A percentile compares a stretch with the other conserved stretches of the same genome.
phyloP scores from a whole-genome alignment of 345 rosid species.

The Excoecaria cochinchinensis region DNA sequence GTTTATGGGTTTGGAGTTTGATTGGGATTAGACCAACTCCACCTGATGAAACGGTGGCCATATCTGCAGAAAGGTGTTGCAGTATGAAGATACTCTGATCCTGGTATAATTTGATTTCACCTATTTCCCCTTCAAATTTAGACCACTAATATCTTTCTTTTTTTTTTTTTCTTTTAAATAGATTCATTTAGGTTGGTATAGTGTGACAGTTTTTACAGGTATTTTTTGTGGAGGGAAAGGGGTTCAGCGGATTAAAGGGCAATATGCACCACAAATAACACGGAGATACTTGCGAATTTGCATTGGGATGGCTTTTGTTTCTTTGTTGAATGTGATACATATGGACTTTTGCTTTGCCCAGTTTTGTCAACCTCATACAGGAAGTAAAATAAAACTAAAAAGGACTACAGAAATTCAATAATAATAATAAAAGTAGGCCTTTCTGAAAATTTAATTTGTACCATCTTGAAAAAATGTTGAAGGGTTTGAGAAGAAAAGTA shows the following conservation, averaged over 20 bases:
- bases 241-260: slow-evolving; percentile 13
- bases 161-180: not conserved
- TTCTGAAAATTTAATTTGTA: no score
- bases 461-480: no score
- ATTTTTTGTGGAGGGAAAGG: slow-evolving; percentile 32
- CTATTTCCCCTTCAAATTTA: slow-evolving; percentile 17
- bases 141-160: slow-evolving; percentile 20
- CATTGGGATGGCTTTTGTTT: not conserved
- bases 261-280: slow-evolving; percentile 23
- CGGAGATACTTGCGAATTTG: not conserved
- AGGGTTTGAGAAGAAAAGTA: no score
- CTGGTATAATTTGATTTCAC: not conserved
- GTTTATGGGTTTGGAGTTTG: slow-evolving; percentile 31
- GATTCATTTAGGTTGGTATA: no score
- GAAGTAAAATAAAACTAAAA: no score
- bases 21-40: slow-evolving; percentile 41
- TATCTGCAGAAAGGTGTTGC: slow-evolving; percentile 23
- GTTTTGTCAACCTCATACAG: no score
- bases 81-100: not conserved
- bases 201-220: slow-evolving; percentile 40
- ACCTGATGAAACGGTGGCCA: slow-evolving; percentile 66
- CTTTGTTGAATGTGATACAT: not conserved
- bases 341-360: not conserved
- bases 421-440: no score
- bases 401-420: no score